Evolutionary conservation across 331 rosid species (phyloP), one percentile per base, ranked within the genome.

Genomic region (Acacia concinna): DNA sequence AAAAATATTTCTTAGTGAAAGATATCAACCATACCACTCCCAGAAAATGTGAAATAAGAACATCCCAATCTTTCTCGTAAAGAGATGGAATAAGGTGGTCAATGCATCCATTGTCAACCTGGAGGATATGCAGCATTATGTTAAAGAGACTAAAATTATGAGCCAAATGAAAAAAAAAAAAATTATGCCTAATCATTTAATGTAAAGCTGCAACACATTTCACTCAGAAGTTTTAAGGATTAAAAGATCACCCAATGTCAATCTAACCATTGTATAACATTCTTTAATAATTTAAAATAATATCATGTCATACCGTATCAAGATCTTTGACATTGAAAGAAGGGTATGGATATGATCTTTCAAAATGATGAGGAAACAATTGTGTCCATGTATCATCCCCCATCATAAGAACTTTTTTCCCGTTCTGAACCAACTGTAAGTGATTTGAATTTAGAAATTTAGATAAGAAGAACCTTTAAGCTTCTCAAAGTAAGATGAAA

Each of bases 321-420:
- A 95, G 99, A 88, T 95, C 99, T 88, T 92, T 95, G 79, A 93
- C 99, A 15, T 95, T 95, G 85, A 95, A 95, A 54, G 99, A 95
- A 30, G 99, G 98, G 81, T 85, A 93, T 11, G 99, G 96, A 83
- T 85, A 90, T 1, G 98, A 86, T 84, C 86, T 89, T 75, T 73
- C 83, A 78, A 95, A 95, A 91, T 93, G 99, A 79, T 73, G 78
- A 59, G 99, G 99, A 89, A 93, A 93, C 91, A 95, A 81, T 63
- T 95, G 99, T 11, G 87, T 86, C 99, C 99, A 95, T 21, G 99
- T 95, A 81, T 95, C 99, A 72, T 95, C 98, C 74, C 99, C 99
- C 99, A 95, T 91, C 99, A 95, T 91, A 68, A 91, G 94, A 74
- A 91, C 94, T 77, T 90, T 91, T 86, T 93, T 93, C 86, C 98